Evolutionary conservation across 192 early-diverging fungal genomes (phyloP).

Genomic region (Chytriomyces sp.): DNA sequence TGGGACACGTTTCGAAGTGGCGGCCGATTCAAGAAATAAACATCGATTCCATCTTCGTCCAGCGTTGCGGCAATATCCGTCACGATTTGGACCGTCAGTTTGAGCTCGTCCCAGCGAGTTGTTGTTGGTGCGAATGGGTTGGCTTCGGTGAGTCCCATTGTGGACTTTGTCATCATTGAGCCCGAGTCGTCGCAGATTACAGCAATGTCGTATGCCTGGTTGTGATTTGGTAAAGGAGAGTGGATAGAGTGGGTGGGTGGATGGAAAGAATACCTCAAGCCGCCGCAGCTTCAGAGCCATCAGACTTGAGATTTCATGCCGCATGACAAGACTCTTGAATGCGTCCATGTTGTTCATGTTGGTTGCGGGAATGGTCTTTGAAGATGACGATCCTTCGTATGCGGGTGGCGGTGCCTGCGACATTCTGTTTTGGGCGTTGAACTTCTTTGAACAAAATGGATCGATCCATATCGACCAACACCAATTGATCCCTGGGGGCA

Average conservation of each 20-base stretch:
- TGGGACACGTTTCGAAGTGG: slow-evolving; percentile 1
- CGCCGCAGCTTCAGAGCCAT: background rate
- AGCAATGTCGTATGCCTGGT: slow-evolving; percentile 14
- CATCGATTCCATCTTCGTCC: slow-evolving; percentile 23
- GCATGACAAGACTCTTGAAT: background rate
- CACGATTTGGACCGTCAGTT: slow-evolving; percentile 20
- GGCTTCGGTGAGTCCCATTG: background rate
- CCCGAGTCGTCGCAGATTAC: slow-evolving; percentile 26
- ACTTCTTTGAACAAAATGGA: too few relatives aligned
- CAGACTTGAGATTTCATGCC: background rate
- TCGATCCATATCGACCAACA: too few relatives aligned
- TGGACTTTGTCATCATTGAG: slow-evolving; percentile 3
- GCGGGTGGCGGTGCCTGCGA: background rate
- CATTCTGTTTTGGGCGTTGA: too few relatives aligned
- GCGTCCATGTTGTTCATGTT: background rate
- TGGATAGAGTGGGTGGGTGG: background rate
- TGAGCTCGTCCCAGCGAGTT: slow-evolving; percentile 33
- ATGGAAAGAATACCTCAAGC: background rate
- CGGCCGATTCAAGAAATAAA: slow-evolving; percentile 31
- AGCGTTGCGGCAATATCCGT: slow-evolving; percentile 5
- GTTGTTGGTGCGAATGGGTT: slow-evolving; percentile 14
- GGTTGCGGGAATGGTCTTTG: background rate
- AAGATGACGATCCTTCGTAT: background rate
- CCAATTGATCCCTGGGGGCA: too few relatives aligned
- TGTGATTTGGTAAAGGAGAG: background rate